phyloP scores from a whole-genome alignment of 441 rosid genomes.

The Jatropha multifida region DNA sequence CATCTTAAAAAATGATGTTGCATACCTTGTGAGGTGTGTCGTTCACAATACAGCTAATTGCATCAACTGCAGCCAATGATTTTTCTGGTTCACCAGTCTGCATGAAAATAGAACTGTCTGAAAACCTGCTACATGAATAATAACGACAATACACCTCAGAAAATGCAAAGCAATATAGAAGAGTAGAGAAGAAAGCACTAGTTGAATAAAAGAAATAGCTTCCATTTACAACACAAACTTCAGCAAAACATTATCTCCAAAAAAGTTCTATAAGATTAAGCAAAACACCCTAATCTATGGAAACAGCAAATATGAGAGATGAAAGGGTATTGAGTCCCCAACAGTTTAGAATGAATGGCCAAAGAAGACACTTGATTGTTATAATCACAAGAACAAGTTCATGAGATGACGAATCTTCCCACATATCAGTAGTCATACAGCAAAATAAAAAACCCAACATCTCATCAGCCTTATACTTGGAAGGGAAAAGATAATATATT shows the following conservation, averaged over 20 bases:
- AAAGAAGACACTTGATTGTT: not conserved
- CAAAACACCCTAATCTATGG: not conserved
- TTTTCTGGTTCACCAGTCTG: constrained; percentile 81
- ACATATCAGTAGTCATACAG: not conserved
- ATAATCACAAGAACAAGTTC: not conserved
- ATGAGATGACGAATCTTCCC: not conserved
- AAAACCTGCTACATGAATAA: constrained; percentile 92
- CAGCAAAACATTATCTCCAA: constrained; percentile 3
- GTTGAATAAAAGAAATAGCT: constrained; percentile 16
- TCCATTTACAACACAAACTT: constrained; percentile 17
- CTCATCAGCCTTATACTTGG: not conserved
- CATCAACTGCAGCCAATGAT: constrained; percentile 43
- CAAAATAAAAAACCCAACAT: not conserved
- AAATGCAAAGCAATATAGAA: constrained; percentile 35
- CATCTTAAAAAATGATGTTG: not conserved
- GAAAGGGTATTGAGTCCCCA: not conserved
- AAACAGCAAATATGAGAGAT: not conserved
- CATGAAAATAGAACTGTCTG: constrained; percentile 99
- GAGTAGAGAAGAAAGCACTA: constrained; percentile 23
- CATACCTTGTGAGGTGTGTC: constrained; percentile 81
- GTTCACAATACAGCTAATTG: constrained; percentile 47
- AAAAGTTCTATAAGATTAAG: not conserved
- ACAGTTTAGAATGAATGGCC: not conserved
- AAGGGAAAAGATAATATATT: constrained; percentile 5
- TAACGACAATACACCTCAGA: constrained; percentile 92